A percentile compares a stretch with the other conserved stretches of the same genome.
Evolutionary conservation across 2,329 filamentous ascomycete genomes (phyloP).

Genomic region (Nemania sp.): DNA sequence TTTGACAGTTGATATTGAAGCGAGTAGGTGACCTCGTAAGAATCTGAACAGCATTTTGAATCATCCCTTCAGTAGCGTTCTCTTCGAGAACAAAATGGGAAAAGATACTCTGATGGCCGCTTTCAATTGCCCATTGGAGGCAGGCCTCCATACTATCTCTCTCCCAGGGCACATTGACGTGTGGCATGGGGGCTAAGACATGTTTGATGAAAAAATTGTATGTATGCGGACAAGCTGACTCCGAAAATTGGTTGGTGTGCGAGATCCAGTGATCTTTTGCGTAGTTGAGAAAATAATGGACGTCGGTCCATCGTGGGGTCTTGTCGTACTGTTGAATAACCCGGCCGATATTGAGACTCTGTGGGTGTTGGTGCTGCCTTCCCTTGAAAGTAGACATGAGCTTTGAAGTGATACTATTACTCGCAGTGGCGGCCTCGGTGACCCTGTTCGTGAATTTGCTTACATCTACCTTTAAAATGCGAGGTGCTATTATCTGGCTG

Average conservation of each 20-base stretch:
- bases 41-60: background rate
- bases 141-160: background rate
- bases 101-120: background rate
- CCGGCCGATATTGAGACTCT: background rate
- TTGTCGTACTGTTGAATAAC: background rate
- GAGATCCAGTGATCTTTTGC: background rate
- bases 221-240: background rate
- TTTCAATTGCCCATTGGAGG: background rate
- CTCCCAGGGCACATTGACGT: background rate
- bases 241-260: background rate
- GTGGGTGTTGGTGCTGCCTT: background rate
- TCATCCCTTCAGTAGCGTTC: background rate
- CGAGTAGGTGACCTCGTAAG: background rate
- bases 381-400: background rate
- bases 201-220: background rate
- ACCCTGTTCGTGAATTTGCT: background rate
- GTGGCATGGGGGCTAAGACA: background rate
- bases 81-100: background rate
- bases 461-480: background rate
- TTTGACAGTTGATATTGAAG: background rate
- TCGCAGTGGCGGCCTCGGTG: background rate
- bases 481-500: background rate
- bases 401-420: background rate
- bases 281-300: background rate
- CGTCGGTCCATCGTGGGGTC: background rate